Evolutionary conservation across 1,284 basidiomycete species (phyloP).

Genomic region (Jaminaea rosea): DNA sequence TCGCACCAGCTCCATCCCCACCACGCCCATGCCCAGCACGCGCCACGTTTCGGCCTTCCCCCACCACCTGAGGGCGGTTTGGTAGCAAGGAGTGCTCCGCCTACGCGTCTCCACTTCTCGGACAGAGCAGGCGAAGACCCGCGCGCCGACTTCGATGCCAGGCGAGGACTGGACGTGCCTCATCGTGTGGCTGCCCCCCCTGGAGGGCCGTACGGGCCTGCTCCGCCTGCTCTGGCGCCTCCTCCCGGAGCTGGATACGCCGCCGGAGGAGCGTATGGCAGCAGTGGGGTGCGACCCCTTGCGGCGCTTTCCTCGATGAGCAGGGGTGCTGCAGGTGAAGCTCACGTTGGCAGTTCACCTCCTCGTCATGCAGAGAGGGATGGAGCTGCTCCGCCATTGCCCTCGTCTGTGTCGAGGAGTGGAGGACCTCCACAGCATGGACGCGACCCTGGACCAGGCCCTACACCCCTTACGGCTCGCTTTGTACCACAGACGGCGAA

Average conservation of each 20-base stretch:
- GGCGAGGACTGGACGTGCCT: too few relatives aligned
- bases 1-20: not conserved
- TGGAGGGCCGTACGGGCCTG: conserved; percentile 13
- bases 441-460: too few relatives aligned
- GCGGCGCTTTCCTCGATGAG: too few relatives aligned
- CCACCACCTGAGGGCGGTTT: not conserved
- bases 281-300: too few relatives aligned
- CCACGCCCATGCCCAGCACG: not conserved
- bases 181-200: conserved; percentile 5
- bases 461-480: conserved; percentile 8
- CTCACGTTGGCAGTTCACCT: not conserved
- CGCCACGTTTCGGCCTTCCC: too few relatives aligned
- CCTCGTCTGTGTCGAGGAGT: too few relatives aligned
- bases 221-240: conserved; percentile 1
- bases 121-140: not conserved
- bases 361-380: conserved; percentile 8
- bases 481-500: conserved; percentile 34
- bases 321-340: not conserved
- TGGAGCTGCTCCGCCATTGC: conserved; percentile 9
- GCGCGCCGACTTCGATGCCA: not conserved
- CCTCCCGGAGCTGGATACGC: not conserved
- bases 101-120: conserved; percentile 2
- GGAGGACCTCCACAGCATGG: too few relatives aligned
- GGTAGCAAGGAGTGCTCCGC: conserved; percentile 35
- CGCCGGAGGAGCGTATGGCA: not conserved